Conservation (phyloP, 2,329 filamentous ascomycete species). For the Alternaria conjuncta region DNA sequence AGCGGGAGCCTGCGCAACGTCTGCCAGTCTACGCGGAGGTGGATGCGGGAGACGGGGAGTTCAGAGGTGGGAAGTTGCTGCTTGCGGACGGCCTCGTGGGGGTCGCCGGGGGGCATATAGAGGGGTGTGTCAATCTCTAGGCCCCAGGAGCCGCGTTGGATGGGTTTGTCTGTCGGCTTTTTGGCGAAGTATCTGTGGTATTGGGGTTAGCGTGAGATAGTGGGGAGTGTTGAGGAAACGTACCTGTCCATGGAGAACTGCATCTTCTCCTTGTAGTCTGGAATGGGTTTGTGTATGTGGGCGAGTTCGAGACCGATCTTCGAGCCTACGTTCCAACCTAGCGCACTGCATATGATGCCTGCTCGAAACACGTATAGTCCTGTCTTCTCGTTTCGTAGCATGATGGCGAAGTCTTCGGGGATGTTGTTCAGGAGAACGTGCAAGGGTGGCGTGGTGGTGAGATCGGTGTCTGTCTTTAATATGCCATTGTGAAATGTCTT, state of each 20-base stretch:
- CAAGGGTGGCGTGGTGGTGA: constrained; percentile 69
- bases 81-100: constrained; percentile 66
- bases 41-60: constrained; percentile 65
- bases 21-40: constrained; percentile 86
- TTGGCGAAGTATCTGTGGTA: constrained; percentile 75
- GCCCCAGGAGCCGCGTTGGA: constrained; percentile 85
- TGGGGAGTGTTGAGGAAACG: constrained; percentile 19
- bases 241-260: constrained; percentile 84
- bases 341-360: constrained; percentile 76
- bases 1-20: constrained; percentile 80
- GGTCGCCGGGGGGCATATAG: constrained; percentile 74
- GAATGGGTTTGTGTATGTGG: constrained; percentile 75
- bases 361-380: constrained; percentile 78
- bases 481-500: constrained; percentile 73
- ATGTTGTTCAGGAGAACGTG: constrained; percentile 76
- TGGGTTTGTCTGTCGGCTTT: constrained; percentile 74
- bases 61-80: constrained; percentile 59
- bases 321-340: constrained; percentile 78
- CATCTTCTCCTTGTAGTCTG: constrained; percentile 89
- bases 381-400: constrained; percentile 71
- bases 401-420: constrained; percentile 83
- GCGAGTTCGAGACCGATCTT: constrained; percentile 76
- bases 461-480: constrained; percentile 65
- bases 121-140: constrained; percentile 77
- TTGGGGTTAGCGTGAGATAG: neutral